Conservation (phyloP, 306 rosid genomes). For the Lablab purpureus region DNA sequence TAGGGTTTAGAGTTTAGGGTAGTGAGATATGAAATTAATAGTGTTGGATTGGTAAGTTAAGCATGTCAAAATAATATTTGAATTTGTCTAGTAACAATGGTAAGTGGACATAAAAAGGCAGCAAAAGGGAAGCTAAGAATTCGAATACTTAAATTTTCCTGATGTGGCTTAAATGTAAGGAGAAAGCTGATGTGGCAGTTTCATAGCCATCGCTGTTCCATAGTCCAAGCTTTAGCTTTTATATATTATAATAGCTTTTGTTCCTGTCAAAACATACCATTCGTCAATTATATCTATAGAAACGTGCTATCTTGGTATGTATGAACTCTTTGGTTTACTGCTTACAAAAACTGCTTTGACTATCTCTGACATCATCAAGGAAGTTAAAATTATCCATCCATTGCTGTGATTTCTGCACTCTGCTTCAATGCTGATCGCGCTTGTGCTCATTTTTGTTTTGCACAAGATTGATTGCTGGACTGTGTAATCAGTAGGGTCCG, state of each 20-base stretch:
- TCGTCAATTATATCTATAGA: neutral
- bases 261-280: neutral
- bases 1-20: too few relatives aligned
- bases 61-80: neutral
- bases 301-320: neutral
- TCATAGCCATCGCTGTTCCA: neutral
- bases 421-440: neutral
- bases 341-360: neutral
- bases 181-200: neutral
- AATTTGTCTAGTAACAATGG: neutral
- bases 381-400: neutral
- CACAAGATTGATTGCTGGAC: neutral
- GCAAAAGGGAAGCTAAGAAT: neutral
- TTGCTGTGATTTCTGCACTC: neutral
- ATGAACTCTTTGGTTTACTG: neutral
- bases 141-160: neutral
- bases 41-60: neutral
- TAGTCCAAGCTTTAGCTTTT: neutral
- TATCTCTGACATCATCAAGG: neutral
- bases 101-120: neutral
- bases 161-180: neutral
- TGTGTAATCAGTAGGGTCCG: neutral
- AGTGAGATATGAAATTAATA: neutral
- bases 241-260: neutral
- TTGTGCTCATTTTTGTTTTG: neutral